Conservation (phyloP, 2,329 filamentous ascomycete species). For the Colletotrichum truncatum region DNA sequence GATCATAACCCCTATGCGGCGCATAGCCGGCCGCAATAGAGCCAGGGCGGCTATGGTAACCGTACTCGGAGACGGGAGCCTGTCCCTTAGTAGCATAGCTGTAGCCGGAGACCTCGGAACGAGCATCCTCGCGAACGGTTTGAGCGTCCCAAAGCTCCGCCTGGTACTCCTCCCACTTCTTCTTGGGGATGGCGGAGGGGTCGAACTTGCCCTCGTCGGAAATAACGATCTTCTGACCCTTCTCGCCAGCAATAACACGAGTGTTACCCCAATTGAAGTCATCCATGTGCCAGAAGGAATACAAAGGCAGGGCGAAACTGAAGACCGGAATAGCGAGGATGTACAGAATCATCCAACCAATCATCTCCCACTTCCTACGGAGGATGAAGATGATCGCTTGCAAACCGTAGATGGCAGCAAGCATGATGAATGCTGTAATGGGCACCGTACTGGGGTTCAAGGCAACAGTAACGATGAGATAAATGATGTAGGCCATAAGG, state of each 20-base stretch:
- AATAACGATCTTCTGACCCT: conserved; percentile 90
- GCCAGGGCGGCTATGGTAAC: conserved; percentile 66
- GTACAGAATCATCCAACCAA: conserved; percentile 99
- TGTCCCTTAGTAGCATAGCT: conserved; percentile 90
- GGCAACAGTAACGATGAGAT: conserved; percentile 81
- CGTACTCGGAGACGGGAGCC: conserved; percentile 73
- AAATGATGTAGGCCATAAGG: conserved; percentile 87
- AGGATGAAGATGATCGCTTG: conserved; percentile 98
- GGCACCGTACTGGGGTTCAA: conserved; percentile 74
- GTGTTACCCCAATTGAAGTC: conserved; percentile 99
- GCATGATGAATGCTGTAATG: conserved; percentile 85
- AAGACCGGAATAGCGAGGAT: conserved; percentile 91
- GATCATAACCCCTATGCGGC: conserved; percentile 55
- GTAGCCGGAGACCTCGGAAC: conserved; percentile 90
- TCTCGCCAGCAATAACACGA: conserved; percentile 93
- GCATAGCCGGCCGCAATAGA: conserved; percentile 52
- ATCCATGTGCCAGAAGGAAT: conserved; percentile 99
- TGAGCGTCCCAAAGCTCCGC: conserved; percentile 97
- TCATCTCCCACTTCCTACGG: conserved; percentile 98
- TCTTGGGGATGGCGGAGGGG: conserved; percentile 89
- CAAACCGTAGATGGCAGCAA: conserved; percentile 96
- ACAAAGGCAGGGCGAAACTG: conserved; percentile 87
- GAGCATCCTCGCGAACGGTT: conserved; percentile 81
- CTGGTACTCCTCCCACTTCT: conserved; percentile 99
- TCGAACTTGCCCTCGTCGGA: conserved; percentile 99